Evolutionary conservation across 345 rosid genomes (phyloP).

Genomic region (Melastoma malabathricum): DNA sequence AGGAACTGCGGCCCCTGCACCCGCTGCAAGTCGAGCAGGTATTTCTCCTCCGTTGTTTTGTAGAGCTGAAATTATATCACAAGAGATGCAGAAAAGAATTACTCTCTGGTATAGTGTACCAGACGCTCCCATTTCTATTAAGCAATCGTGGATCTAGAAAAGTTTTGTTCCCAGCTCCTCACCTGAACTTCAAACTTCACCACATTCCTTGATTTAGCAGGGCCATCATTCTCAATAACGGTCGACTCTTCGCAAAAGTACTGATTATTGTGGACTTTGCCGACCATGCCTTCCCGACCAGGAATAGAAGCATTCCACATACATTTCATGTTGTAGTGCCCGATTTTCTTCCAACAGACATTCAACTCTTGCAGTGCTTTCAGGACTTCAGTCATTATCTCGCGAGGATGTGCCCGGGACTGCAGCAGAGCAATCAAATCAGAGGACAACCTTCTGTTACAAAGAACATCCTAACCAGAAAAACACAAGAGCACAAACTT

Average conservation of each 20-base stretch:
- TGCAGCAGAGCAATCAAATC: conserved; percentile 13
- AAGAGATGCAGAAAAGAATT: not conserved
- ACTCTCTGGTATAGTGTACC: too few relatives aligned
- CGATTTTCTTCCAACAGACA: conserved; percentile 97
- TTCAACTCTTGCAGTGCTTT: conserved; percentile 86
- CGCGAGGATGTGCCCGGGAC: conserved; percentile 98
- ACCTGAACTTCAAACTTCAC: conserved; percentile 98
- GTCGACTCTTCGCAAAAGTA: conserved; percentile 60
- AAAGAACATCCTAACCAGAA: too few relatives aligned
- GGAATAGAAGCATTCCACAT: conserved; percentile 68
- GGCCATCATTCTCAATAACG: conserved; percentile 53
- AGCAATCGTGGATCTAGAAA: not conserved
- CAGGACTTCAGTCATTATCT: conserved; percentile 94
- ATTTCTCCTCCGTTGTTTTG: conserved; percentile 81
- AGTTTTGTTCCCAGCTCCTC: conserved; percentile 3
- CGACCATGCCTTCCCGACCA: conserved; percentile 55
- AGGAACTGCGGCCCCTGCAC: conserved; percentile 89
- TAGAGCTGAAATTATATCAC: conserved; percentile 41
- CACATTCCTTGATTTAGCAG: conserved; percentile 39
- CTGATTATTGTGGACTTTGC: conserved; percentile 33
- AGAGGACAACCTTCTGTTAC: too few relatives aligned
- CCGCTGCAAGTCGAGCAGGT: conserved; percentile 84
- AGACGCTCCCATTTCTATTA: too few relatives aligned
- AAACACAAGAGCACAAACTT: conserved; percentile 1
- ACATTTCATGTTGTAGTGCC: conserved; percentile 97